Evolutionary conservation across 257 asterid species (phyloP).

Genomic region (Solanum chmielewskii): DNA sequence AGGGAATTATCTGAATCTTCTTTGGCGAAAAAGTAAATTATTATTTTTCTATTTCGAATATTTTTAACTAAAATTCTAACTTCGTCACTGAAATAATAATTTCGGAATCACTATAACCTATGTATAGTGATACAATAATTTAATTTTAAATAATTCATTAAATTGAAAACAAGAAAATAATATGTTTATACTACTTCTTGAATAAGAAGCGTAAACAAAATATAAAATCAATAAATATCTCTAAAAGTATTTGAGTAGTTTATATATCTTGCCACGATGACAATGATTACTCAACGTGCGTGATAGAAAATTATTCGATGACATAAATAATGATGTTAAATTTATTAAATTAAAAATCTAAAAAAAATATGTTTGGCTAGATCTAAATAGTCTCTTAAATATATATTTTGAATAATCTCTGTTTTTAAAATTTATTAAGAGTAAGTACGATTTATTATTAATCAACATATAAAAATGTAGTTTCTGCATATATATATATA

Average conservation of each 20-base stretch:
- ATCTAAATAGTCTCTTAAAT: background rate
- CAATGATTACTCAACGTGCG: background rate
- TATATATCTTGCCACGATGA: background rate
- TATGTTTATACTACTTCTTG: background rate
- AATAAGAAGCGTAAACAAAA: background rate
- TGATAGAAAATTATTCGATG: background rate
- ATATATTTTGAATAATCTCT: background rate
- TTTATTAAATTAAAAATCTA: background rate
- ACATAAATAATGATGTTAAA: background rate
- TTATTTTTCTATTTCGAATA: too few species aligned
- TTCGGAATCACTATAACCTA: background rate
- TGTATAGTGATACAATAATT: background rate
- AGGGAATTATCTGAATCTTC: background rate
- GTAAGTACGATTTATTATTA: background rate
- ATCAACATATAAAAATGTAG: background rate
- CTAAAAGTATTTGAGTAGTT: background rate
- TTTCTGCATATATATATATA: background rate
- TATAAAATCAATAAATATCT: background rate
- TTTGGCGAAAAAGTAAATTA: too few species aligned
- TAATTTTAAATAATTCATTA: background rate
- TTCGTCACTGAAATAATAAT: accelerated
- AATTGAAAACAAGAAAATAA: background rate
- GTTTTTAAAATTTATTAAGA: background rate
- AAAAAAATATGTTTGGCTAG: background rate
- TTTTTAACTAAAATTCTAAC: too few species aligned